Evolutionary conservation across 805 yeast species (phyloP).

Genomic region (Lachancea thermotolerans): DNA sequence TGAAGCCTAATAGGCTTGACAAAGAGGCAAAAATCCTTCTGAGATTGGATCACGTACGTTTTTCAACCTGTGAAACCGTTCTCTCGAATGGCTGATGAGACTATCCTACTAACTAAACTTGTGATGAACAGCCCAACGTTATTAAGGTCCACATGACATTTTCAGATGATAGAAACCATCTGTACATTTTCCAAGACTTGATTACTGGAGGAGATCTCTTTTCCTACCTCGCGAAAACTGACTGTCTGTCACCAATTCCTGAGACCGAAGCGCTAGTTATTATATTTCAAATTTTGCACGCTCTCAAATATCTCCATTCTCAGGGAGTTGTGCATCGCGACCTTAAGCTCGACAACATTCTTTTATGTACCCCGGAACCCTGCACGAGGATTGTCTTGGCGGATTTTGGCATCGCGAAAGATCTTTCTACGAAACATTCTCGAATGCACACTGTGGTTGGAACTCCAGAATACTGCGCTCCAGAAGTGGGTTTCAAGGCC

Average conservation of each 20-base stretch:
- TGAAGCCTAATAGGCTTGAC: slow-evolving; percentile 25
- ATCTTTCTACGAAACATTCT: slow-evolving; percentile 23
- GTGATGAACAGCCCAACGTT: slow-evolving; percentile 37
- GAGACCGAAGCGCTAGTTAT: slow-evolving; percentile 52
- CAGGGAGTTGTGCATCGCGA: slow-evolving; percentile 59
- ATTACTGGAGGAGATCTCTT: slow-evolving; percentile 54
- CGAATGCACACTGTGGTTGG: slow-evolving; percentile 50
- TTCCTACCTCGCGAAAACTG: slow-evolving; percentile 43
- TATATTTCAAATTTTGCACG: slow-evolving; percentile 49
- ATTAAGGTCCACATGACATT: slow-evolving; percentile 38
- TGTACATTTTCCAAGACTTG: slow-evolving; percentile 44
- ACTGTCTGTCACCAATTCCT: slow-evolving; percentile 36
- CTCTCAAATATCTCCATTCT: slow-evolving; percentile 48
- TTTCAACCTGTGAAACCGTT: not conserved
- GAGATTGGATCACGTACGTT: slow-evolving; percentile 36
- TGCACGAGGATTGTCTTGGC: slow-evolving; percentile 51
- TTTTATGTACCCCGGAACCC: slow-evolving; percentile 47
- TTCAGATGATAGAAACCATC: slow-evolving; percentile 18
- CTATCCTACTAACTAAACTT: slow-evolving; percentile 5
- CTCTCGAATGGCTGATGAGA: not conserved
- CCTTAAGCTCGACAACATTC: slow-evolving; percentile 57
- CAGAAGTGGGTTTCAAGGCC: slow-evolving; percentile 50
- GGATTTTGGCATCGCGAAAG: slow-evolving; percentile 59
- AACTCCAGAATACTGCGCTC: slow-evolving; percentile 68
- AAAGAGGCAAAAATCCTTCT: slow-evolving; percentile 40